phyloP scores from a whole-genome alignment of 2,329 filamentous ascomycete species.

The Cercospora nicotianae region DNA sequence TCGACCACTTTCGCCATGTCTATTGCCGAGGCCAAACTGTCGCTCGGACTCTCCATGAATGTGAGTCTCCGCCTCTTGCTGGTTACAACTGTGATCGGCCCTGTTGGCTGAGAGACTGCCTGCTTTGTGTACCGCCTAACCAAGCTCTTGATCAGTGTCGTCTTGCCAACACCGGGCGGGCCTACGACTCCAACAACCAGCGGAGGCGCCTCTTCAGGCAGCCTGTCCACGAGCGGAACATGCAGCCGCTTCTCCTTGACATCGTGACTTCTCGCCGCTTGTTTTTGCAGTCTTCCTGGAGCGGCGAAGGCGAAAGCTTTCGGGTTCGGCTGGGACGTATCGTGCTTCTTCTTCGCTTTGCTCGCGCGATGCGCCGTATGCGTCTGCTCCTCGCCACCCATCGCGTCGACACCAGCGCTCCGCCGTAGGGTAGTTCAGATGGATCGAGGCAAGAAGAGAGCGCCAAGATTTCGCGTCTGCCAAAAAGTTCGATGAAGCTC shows the following conservation, averaged over 20 bases:
- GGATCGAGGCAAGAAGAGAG: background rate
- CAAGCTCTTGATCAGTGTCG: constrained; percentile 89
- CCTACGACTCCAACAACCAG: constrained; percentile 92
- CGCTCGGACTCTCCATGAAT: constrained; percentile 91
- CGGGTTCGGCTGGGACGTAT: constrained; percentile 67
- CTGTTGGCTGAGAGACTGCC: constrained; percentile 82
- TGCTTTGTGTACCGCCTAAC: constrained; percentile 95
- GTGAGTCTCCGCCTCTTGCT: constrained; percentile 94
- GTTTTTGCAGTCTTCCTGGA: constrained; percentile 75
- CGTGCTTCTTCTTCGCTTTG: constrained; percentile 82
- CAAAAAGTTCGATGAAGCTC: constrained; percentile 12
- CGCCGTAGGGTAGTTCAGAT: background rate
- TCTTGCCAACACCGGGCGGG: constrained; percentile 91
- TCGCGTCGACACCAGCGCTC: constrained; percentile 14
- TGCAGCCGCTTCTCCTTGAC: constrained; percentile 95
- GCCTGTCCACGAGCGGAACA: constrained; percentile 91
- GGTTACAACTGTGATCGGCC: constrained; percentile 92
- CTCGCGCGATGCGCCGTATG: constrained; percentile 82
- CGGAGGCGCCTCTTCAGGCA: constrained; percentile 92
- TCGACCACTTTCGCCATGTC: constrained; percentile 96
- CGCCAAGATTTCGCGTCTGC: constrained; percentile 20
- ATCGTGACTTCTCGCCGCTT: constrained; percentile 71
- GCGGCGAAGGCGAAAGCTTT: constrained; percentile 87
- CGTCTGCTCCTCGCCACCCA: constrained; percentile 60
- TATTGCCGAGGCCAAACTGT: constrained; percentile 93